Percentiles rank a stretch among this genome's conserved stretches.
These are phyloP conservation scores for Diutina neorugosa DNA, from an alignment of 1,139 yeast genomes.

Conservation along the genomic window DNA sequence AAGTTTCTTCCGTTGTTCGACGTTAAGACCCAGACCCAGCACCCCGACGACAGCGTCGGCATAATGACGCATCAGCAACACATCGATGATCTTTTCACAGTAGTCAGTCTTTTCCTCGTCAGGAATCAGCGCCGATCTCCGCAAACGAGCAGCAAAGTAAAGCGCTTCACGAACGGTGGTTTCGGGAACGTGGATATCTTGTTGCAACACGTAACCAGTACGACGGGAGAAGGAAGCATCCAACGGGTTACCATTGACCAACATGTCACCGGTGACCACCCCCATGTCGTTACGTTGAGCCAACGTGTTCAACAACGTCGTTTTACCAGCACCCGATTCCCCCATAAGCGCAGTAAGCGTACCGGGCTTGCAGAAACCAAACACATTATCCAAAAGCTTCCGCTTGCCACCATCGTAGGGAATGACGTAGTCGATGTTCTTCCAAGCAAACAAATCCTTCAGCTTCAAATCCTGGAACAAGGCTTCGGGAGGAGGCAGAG, in stretches of 20 bases:
- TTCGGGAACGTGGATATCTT: constrained; percentile 60
- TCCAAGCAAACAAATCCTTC: constrained; percentile 63
- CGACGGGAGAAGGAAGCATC: constrained; percentile 69
- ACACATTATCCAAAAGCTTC: constrained; percentile 51
- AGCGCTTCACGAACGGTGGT: constrained; percentile 75
- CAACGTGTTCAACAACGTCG: constrained; percentile 59
- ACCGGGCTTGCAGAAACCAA: constrained; percentile 73
- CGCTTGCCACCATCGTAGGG: constrained; percentile 45
- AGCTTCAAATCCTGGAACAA: constrained; percentile 10
- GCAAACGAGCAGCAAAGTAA: constrained; percentile 56
- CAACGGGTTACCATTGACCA: constrained; percentile 59
- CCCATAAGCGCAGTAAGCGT: constrained; percentile 51
- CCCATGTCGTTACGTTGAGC: constrained; percentile 75
- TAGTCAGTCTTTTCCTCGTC: constrained; percentile 51
- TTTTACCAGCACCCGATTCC: constrained; percentile 83
- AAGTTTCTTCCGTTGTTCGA: constrained; percentile 76
- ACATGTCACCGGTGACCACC: constrained; percentile 63
- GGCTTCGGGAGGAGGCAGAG: constrained; percentile 11
- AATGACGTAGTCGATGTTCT: constrained; percentile 62
- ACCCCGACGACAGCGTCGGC: constrained; percentile 81
- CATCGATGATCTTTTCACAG: constrained; percentile 57
- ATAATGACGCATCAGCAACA: constrained; percentile 60
- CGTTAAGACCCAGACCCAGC: constrained; percentile 67
- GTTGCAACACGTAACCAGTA: constrained; percentile 79
- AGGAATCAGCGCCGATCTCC: constrained; percentile 50